These are phyloP conservation scores for Calcarisporium arbuscula DNA, from an alignment of 2,329 filamentous ascomycete species.

Conservation along the genomic window DNA sequence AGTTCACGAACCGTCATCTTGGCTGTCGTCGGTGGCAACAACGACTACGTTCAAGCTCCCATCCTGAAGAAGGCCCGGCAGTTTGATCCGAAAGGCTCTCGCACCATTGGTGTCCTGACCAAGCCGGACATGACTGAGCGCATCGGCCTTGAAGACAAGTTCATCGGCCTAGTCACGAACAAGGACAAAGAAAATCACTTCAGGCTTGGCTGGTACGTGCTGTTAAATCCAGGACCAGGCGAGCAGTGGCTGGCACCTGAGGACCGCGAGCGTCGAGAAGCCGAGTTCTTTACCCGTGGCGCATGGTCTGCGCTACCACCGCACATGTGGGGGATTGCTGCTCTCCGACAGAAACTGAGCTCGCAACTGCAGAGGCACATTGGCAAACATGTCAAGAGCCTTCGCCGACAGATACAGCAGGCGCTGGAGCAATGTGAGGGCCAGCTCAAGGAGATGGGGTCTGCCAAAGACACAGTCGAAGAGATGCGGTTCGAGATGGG, in stretches of 20 bases:
- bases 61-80: constrained; percentile 44
- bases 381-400: constrained; percentile 43
- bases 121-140: constrained; percentile 48
- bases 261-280: constrained; percentile 35
- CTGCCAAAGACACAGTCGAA: constrained; percentile 44
- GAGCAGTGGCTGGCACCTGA: constrained; percentile 37
- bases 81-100: constrained; percentile 41
- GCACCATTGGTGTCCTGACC: constrained; percentile 46
- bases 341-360: constrained; percentile 43
- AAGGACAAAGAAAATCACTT: constrained; percentile 44
- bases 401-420: constrained; percentile 44
- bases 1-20: constrained; percentile 49
- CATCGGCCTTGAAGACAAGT: constrained; percentile 47
- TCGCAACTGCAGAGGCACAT: constrained; percentile 45
- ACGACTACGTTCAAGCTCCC: constrained; percentile 46
- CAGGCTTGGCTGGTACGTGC: constrained; percentile 45
- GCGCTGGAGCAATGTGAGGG: constrained; percentile 41
- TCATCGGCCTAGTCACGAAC: constrained; percentile 46
- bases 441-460: constrained; percentile 43
- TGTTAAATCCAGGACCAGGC: constrained; percentile 42
- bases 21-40: constrained; percentile 49
- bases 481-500: constrained; percentile 49
- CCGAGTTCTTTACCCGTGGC: constrained; percentile 42
- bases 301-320: constrained; percentile 43
- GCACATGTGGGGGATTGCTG: constrained; percentile 39